Evolutionary conservation across 257 asterid genomes (phyloP).

Genomic region (Cruciata laevipes): DNA sequence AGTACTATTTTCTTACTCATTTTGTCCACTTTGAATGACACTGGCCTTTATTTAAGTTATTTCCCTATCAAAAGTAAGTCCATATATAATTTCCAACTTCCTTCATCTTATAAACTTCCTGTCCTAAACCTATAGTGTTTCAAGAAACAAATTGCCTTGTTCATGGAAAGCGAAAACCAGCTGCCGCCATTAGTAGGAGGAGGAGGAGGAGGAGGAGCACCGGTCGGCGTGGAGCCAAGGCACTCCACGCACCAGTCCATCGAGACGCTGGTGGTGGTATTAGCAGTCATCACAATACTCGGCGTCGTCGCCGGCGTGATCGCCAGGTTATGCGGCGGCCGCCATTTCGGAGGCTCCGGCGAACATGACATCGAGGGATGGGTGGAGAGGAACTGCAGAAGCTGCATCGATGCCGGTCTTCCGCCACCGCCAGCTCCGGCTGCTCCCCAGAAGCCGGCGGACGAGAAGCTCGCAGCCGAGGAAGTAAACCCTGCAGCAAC

Average conservation of each 20-base stretch:
- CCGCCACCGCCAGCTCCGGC: slow-evolving; percentile 15
- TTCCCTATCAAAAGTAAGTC: neutral
- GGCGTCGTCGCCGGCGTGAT: slow-evolving; percentile 68
- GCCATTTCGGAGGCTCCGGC: slow-evolving; percentile 57
- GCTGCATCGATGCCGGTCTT: slow-evolving; percentile 24
- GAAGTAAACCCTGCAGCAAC: slow-evolving; percentile 16
- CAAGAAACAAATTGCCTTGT: slow-evolving; percentile 1
- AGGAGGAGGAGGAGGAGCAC: slow-evolving; percentile 31
- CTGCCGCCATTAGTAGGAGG: slow-evolving; percentile 68
- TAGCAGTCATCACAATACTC: slow-evolving; percentile 66
- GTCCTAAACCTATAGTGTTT: neutral
- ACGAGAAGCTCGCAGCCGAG: slow-evolving; percentile 16
- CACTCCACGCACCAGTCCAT: slow-evolving; percentile 55
- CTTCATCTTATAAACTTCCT: neutral
- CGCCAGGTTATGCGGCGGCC: slow-evolving; percentile 74
- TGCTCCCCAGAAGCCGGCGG: slow-evolving; percentile 14
- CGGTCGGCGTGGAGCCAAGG: slow-evolving; percentile 28
- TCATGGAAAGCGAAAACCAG: slow-evolving; percentile 23
- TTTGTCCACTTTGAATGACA: neutral
- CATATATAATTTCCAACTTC: neutral
- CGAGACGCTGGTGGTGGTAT: slow-evolving; percentile 74
- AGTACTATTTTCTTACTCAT: neutral
- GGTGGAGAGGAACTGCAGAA: slow-evolving; percentile 59
- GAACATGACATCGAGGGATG: slow-evolving; percentile 80
- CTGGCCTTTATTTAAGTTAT: neutral